Evolutionary conservation across 2,329 filamentous ascomycete species (phyloP).

Genomic region (Colletotrichum sp.): DNA sequence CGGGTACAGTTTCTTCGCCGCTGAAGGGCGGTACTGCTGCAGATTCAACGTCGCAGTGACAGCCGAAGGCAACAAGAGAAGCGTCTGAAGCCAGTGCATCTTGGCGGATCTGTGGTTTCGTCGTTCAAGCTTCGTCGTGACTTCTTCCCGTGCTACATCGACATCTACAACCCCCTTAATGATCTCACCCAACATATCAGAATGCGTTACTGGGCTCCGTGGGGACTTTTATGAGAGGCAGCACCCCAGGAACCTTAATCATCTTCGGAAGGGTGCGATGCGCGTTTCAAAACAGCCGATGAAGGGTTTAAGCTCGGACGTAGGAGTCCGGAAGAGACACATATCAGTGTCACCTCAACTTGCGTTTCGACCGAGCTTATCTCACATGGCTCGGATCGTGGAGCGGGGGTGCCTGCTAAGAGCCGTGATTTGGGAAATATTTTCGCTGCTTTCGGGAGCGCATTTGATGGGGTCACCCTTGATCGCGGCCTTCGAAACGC

Average conservation of each 20-base stretch:
- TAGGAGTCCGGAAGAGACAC: background rate
- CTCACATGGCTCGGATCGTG: background rate
- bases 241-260: background rate
- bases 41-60: conserved; percentile 18
- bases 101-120: background rate
- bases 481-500: background rate
- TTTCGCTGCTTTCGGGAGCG: background rate
- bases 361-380: background rate
- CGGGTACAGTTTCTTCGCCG: background rate
- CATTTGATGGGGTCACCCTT: background rate
- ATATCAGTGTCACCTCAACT: conserved; percentile 13
- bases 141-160: background rate
- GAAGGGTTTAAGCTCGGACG: conserved; percentile 14
- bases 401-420: background rate
- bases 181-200: rapidly evolving
- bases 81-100: conserved; percentile 1
- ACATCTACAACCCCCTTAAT: background rate
- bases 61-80: background rate
- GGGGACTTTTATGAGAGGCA: background rate
- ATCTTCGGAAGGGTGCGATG: conserved; percentile 11
- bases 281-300: conserved; percentile 15
- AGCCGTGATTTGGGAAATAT: background rate
- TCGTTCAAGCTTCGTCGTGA: background rate
- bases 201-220: background rate
- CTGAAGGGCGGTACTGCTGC: conserved; percentile 12